phyloP scores from a whole-genome alignment of 2,329 filamentous ascomycete genomes.

The Verticillium alfalfae region DNA sequence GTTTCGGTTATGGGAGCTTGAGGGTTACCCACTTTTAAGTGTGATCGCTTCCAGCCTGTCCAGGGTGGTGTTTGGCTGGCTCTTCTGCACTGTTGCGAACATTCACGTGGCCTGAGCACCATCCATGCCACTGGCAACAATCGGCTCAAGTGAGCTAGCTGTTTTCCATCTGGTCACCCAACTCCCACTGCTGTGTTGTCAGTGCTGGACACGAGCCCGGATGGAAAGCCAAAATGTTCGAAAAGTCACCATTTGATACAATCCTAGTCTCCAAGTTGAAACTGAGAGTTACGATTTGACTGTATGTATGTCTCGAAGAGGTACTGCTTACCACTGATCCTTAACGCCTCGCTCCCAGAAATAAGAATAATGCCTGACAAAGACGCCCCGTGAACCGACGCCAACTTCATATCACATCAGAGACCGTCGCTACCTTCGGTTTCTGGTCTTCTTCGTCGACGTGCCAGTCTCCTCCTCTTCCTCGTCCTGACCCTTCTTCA shows the following conservation, averaged over 20 bases:
- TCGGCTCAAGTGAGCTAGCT: not conserved
- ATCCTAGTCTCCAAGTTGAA: not conserved
- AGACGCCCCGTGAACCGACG: not conserved
- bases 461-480: constrained; percentile 69
- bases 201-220: no score
- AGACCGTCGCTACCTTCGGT: constrained; percentile 34
- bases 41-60: not conserved
- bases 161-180: not conserved
- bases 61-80: not conserved
- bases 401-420: not conserved
- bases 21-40: not conserved
- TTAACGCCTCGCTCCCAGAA: constrained; percentile 1
- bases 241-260: not conserved
- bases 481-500: constrained; percentile 77
- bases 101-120: not conserved
- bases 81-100: not conserved
- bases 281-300: not conserved
- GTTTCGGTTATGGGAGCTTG: not conserved
- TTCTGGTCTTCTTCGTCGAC: constrained; percentile 54
- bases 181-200: no score
- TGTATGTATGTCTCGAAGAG: not conserved
- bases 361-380: not conserved
- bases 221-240: no score
- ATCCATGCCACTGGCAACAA: not conserved
- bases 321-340: not conserved